phyloP scores from a whole-genome alignment of 2,329 filamentous ascomycete species.

The Exophiala alcalophila region DNA sequence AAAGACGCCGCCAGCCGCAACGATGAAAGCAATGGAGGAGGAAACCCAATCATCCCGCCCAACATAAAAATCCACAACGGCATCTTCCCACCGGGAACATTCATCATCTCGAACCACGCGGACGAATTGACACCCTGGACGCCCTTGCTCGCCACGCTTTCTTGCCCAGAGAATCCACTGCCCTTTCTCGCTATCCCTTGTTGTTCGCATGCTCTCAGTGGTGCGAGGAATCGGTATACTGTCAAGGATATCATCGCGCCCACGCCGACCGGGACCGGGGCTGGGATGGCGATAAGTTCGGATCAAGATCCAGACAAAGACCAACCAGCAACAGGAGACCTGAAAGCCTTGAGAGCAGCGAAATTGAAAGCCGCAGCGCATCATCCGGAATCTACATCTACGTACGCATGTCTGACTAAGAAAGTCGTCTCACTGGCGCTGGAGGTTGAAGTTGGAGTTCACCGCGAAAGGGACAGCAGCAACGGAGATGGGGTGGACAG shows the following conservation, averaged over 20 bases:
- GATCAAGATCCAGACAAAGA: constrained; percentile 27
- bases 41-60: constrained; percentile 8
- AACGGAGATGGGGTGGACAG: too few relatives aligned
- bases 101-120: constrained; percentile 95
- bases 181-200: constrained; percentile 94
- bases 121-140: constrained; percentile 97
- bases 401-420: constrained; percentile 77
- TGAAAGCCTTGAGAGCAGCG: constrained; percentile 39
- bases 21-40: constrained; percentile 6
- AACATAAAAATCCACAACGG: constrained; percentile 48
- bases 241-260: constrained; percentile 28
- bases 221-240: constrained; percentile 62
- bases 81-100: constrained; percentile 68
- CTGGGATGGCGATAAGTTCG: constrained; percentile 2
- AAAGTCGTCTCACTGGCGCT: constrained; percentile 70
- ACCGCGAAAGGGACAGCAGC: too few relatives aligned
- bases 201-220: constrained; percentile 84
- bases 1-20: not conserved
- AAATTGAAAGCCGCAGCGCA: constrained; percentile 38
- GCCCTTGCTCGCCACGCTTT: constrained; percentile 72
- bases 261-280: constrained; percentile 9
- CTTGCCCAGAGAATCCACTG: constrained; percentile 54
- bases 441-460: too few relatives aligned
- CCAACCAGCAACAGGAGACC: constrained; percentile 41
- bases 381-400: constrained; percentile 56